Base-by-base conservation (phyloP, 2,329 filamentous ascomycete species). In the Epichloe coenophiala region DNA sequence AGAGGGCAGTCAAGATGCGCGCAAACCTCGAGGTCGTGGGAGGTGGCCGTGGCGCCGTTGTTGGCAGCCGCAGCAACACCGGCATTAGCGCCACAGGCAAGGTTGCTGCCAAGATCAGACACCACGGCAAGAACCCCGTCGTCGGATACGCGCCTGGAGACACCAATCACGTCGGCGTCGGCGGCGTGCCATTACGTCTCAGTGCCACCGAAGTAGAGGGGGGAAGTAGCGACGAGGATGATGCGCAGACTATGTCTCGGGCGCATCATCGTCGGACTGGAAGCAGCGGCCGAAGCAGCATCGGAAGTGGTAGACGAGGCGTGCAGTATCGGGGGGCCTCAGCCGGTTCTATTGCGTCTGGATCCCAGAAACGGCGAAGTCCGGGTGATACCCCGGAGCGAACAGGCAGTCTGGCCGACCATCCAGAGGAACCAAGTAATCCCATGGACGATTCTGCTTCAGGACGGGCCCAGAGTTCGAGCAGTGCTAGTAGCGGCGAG, bases 151-250 rank as follows among this genome's bases (percentile, higher is more conserved):
- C 83, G 8, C 84, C 86, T 2, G 84, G 83, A 43, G 79, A 75
- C 51, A 53, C 52, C 39, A 90, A 91, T 51, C 85, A 88, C 53
- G 85, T 80, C 40, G 80, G 80, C 40, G 78, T 84, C 1, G 80
- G 83, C 40, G 89, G 88, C 50, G 90, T 97, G 39, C 93, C 93
- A 2, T 81, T 96, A 67, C 83, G 93, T 42, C 74, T 98, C 55
- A 95, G 88, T 64, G 91, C 93, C n/a, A 94, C 87, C 47, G 93
- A 98, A 66, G 87, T 97, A 13, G 89, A 95, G 60, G 88, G 87
- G 87, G 89, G 84, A 57, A 88, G 90, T 59, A 88, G 83, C 62
- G 86, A 88, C 48, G 84, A 88, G 43, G 86, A 88, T 46, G 82
- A 84, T 41, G 64, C 67, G 15, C 66, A 69, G 36, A 63, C 66